Percentiles rank a stretch among this genome's conserved stretches.
Evolutionary conservation across 1,139 yeast genomes (phyloP).

Genomic region (Candida anutae): DNA sequence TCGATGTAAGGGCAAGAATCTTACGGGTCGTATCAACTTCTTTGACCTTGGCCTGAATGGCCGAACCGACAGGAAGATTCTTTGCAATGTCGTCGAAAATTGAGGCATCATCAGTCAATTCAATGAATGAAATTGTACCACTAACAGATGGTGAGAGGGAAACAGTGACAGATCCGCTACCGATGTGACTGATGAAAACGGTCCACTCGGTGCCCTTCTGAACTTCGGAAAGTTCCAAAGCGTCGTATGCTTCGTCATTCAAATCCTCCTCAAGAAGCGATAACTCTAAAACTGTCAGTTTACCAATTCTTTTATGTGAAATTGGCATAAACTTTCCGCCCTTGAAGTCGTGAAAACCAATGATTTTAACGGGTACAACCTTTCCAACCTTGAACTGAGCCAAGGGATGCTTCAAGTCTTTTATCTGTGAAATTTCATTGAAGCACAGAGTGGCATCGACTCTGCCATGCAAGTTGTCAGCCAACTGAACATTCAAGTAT

Average conservation of each 20-base stretch:
- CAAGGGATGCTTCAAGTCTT: constrained; percentile 54
- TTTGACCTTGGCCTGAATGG: constrained; percentile 52
- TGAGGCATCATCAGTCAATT: constrained; percentile 51
- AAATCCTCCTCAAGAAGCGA: constrained; percentile 38
- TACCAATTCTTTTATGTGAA: constrained; percentile 49
- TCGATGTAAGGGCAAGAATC: constrained; percentile 43
- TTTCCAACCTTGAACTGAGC: constrained; percentile 53
- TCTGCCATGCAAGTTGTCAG: constrained; percentile 76
- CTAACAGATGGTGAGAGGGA: constrained; percentile 60
- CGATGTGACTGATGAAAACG: constrained; percentile 48
- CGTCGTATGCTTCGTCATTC: constrained; percentile 14
- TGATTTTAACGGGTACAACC: constrained; percentile 52
- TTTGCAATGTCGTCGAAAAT: constrained; percentile 45
- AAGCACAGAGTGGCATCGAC: constrained; percentile 70
- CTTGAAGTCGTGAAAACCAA: constrained; percentile 73
- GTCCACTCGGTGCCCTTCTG: constrained; percentile 35
- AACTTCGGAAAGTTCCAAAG: constrained; percentile 30
- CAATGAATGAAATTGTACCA: constrained; percentile 63
- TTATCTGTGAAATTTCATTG: constrained; percentile 47
- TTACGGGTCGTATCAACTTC: constrained; percentile 48
- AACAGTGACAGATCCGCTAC: constrained; percentile 56
- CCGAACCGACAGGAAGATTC: constrained; percentile 63
- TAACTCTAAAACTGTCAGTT: constrained; percentile 57
- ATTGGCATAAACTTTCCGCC: constrained; percentile 65
- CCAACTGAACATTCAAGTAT: constrained; percentile 68